phyloP scores from a whole-genome alignment of 1,139 yeast genomes.

The Hyphopichia burtonii region DNA sequence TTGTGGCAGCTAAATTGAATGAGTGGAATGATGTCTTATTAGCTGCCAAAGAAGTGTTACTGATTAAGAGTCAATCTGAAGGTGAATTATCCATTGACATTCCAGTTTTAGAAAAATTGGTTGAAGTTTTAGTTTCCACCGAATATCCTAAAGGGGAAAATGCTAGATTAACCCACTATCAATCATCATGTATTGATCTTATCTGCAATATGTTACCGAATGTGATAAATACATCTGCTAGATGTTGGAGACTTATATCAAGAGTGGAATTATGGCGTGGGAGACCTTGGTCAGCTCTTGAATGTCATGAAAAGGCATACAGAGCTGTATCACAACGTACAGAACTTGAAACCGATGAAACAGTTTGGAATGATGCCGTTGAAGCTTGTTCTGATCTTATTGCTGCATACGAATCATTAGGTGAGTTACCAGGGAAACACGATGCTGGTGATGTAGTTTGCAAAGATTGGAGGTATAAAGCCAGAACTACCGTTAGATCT shows the following conservation, averaged over 20 bases:
- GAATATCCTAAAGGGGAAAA: constrained; percentile 47
- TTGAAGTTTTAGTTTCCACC: constrained; percentile 57
- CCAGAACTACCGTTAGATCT: constrained; percentile 68
- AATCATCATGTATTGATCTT: constrained; percentile 66
- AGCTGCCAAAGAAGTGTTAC: constrained; percentile 61
- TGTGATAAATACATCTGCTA: constrained; percentile 66
- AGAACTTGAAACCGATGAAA: constrained; percentile 60
- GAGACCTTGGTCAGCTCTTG: constrained; percentile 85
- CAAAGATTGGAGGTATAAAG: constrained; percentile 88
- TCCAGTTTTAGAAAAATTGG: constrained; percentile 73
- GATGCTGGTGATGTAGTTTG: constrained; percentile 85
- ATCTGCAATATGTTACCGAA: constrained; percentile 65
- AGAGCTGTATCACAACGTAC: constrained; percentile 69
- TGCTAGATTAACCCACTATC: constrained; percentile 53
- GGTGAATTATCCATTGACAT: constrained; percentile 73
- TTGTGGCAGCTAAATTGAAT: constrained; percentile 74
- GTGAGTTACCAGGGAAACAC: constrained; percentile 82
- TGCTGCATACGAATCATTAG: constrained; percentile 85
- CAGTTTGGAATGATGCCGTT: constrained; percentile 75
- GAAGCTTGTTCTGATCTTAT: constrained; percentile 77
- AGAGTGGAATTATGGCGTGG: constrained; percentile 85
- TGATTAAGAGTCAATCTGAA: constrained; percentile 50
- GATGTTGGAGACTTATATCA: constrained; percentile 83
- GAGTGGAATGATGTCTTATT: constrained; percentile 87
- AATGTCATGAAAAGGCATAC: constrained; percentile 83